Evolutionary conservation across 2,329 filamentous ascomycete genomes (phyloP).

Genomic region (Elsinoe batatas): DNA sequence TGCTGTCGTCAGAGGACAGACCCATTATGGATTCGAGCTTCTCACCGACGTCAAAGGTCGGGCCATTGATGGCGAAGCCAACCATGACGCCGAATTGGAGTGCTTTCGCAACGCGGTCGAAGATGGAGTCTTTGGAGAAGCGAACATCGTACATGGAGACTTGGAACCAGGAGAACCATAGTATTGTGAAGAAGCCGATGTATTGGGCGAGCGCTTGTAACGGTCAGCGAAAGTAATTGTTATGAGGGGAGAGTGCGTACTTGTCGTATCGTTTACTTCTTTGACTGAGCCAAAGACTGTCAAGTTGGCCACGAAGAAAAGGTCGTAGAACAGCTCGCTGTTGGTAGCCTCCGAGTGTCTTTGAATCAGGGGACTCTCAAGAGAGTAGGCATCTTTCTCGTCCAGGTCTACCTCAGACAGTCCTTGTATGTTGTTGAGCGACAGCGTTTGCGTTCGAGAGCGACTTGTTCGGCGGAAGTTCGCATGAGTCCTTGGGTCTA

Average conservation of each 20-base stretch:
- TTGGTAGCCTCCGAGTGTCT: conserved; percentile 42
- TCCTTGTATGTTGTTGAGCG: not conserved
- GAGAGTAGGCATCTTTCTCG: conserved; percentile 5
- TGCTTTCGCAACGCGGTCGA: conserved; percentile 50
- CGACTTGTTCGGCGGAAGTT: conserved; percentile 6
- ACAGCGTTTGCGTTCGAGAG: not conserved
- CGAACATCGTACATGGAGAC: conserved; percentile 56
- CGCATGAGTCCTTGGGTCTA: not conserved
- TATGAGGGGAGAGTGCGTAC: no score
- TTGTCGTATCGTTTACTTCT: conserved; percentile 43
- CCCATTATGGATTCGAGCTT: conserved; percentile 31
- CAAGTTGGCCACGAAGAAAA: conserved; percentile 56
- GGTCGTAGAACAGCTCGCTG: conserved; percentile 50
- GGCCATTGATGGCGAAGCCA: conserved; percentile 52
- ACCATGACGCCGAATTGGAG: conserved; percentile 55
- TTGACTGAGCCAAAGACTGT: conserved; percentile 50
- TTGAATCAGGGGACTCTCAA: conserved; percentile 27
- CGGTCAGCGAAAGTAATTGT: no score
- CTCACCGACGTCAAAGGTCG: conserved; percentile 29
- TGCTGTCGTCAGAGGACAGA: not conserved
- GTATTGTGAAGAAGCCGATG: conserved; percentile 46
- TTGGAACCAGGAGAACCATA: conserved; percentile 62
- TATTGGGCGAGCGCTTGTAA: conserved; percentile 29
- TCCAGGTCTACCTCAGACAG: conserved; percentile 1
- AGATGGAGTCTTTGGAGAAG: conserved; percentile 54